phyloP scores from a whole-genome alignment of 306 rosid species.

The Purshia tridentata region DNA sequence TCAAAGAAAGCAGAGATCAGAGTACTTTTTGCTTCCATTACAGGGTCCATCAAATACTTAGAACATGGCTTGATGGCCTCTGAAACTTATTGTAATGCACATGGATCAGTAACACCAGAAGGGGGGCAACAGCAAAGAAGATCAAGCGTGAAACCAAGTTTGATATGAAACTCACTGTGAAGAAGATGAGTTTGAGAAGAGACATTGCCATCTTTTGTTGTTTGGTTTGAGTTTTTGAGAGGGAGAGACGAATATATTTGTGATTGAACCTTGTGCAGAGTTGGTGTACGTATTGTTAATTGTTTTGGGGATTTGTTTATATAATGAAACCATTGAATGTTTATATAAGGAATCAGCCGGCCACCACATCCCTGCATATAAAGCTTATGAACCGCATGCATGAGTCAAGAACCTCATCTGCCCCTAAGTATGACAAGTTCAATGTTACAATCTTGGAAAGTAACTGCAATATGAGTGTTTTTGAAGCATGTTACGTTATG shows the following conservation, averaged over 20 bases:
- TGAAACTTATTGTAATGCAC: slow-evolving; percentile 28
- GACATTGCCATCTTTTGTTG: slow-evolving; percentile 24
- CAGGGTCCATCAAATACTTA: slow-evolving; percentile 30
- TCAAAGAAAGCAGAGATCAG: slow-evolving; percentile 34
- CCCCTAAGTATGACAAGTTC: slow-evolving; percentile 63
- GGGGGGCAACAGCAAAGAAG: slow-evolving; percentile 34
- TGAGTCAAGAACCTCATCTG: slow-evolving; percentile 79
- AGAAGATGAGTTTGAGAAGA: slow-evolving; percentile 41
- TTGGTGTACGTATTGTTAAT: slow-evolving; percentile 3
- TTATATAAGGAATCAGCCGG: too few species aligned
- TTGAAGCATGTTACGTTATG: too few species aligned
- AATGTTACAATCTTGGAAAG: slow-evolving; percentile 62
- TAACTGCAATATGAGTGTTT: slow-evolving; percentile 60
- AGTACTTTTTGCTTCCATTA: slow-evolving; percentile 17
- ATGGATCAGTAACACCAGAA: slow-evolving; percentile 38
- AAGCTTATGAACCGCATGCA: too few species aligned
- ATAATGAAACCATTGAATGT: slow-evolving; percentile 19
- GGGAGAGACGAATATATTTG: slow-evolving; percentile 1
- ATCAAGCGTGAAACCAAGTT: too few species aligned
- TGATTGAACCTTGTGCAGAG: too few species aligned
- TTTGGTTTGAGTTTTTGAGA: slow-evolving; percentile 11
- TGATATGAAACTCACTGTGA: too few species aligned
- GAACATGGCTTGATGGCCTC: slow-evolving; percentile 31
- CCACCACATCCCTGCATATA: too few species aligned
- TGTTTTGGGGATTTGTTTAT: neutral